These are phyloP conservation scores for Kappamyces sp. DNA, from an alignment of 192 early-diverging fungal genomes.

Conservation along the genomic window DNA sequence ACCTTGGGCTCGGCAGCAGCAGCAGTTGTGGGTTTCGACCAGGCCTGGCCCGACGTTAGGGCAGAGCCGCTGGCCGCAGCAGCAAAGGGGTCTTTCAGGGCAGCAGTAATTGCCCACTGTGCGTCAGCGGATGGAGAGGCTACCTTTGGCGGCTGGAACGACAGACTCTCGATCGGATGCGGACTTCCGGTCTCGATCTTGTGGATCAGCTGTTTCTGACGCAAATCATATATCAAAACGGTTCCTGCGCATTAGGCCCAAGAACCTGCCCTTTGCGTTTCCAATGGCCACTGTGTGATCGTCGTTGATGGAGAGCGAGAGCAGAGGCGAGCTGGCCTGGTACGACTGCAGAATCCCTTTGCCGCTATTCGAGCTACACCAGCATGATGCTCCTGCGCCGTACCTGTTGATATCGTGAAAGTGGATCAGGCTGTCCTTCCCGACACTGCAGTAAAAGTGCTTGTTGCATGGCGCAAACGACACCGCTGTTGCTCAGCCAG, in stretches of 20 bases:
- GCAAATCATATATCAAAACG: constrained; percentile 28
- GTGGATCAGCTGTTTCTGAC: constrained; percentile 8
- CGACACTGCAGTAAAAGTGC: constrained; percentile 29
- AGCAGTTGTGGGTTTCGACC: too few relatives aligned
- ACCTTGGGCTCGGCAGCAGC: too few relatives aligned
- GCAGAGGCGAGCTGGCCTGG: constrained; percentile 24
- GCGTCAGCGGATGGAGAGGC: neutral
- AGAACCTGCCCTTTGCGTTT: constrained; percentile 15
- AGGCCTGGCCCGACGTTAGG: too few relatives aligned
- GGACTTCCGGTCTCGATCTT: neutral
- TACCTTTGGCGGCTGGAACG: constrained; percentile 34
- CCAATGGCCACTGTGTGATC: constrained; percentile 34
- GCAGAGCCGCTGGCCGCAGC: neutral
- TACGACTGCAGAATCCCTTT: constrained; percentile 13
- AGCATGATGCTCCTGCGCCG: neutral
- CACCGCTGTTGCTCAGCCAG: neutral
- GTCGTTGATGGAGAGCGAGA: constrained; percentile 26
- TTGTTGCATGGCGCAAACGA: constrained; percentile 31
- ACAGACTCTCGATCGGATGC: constrained; percentile 14
- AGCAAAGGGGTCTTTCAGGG: constrained; percentile 21
- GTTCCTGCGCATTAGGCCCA: neutral
- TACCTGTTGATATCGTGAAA: constrained; percentile 22
- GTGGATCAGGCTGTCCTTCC: constrained; percentile 24
- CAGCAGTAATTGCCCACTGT: constrained; percentile 23
- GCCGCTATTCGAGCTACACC: neutral